Evolutionary conservation across 1,139 yeast species (phyloP).

Genomic region (Pichia sp.): DNA sequence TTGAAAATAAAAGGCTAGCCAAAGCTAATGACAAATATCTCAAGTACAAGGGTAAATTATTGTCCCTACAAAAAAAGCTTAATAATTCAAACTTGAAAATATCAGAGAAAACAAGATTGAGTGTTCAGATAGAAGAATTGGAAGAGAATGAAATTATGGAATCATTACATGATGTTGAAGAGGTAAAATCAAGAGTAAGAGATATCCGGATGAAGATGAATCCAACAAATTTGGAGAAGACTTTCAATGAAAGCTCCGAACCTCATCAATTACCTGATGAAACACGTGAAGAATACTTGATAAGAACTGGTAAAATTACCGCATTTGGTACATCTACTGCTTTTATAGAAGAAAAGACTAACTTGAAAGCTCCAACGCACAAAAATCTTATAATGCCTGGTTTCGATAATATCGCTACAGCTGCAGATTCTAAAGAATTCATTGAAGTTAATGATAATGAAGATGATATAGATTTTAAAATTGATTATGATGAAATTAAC

Average conservation of each 20-base stretch:
- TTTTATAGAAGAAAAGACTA: slow-evolving; percentile 34
- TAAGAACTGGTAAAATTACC: slow-evolving; percentile 88
- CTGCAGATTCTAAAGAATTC: slow-evolving; percentile 4
- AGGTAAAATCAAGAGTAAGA: slow-evolving; percentile 52
- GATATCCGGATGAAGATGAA: slow-evolving; percentile 21
- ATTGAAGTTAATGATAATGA: slow-evolving; percentile 8
- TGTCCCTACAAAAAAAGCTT: slow-evolving; percentile 6
- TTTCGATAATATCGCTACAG: slow-evolving; percentile 16
- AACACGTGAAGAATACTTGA: slow-evolving; percentile 67
- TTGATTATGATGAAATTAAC: slow-evolving; percentile 10
- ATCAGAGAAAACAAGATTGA: slow-evolving; percentile 52
- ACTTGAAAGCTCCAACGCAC: slow-evolving; percentile 30
- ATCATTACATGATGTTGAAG: slow-evolving; percentile 53
- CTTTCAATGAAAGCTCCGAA: slow-evolving; percentile 1
- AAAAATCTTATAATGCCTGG: slow-evolving; percentile 43
- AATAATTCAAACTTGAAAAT: slow-evolving; percentile 31
- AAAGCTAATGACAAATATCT: slow-evolving; percentile 49
- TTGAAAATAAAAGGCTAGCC: slow-evolving; percentile 67
- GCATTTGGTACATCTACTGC: slow-evolving; percentile 77
- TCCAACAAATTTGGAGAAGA: background rate
- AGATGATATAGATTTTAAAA: slow-evolving; percentile 17
- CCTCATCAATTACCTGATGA: slow-evolving; percentile 51
- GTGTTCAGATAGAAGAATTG: slow-evolving; percentile 50
- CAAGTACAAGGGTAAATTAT: slow-evolving; percentile 31
- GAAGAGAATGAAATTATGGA: slow-evolving; percentile 48